phyloP scores from a whole-genome alignment of 2,329 filamentous ascomycete species.

The Fusarium dlaminii region DNA sequence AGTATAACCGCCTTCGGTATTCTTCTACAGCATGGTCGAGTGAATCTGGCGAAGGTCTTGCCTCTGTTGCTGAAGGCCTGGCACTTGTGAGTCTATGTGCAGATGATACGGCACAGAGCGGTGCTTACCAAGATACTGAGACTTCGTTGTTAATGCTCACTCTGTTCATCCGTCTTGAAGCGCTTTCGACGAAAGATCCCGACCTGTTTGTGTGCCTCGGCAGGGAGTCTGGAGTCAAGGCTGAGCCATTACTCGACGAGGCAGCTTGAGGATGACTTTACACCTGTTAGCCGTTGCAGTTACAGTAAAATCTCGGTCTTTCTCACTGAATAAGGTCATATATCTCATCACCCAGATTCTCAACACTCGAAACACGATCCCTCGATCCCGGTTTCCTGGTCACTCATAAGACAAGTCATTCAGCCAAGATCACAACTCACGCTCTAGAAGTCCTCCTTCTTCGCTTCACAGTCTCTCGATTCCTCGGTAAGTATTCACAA shows the following conservation, averaged over 20 bases:
- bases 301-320: fast-evolving
- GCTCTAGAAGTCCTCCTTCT: conserved; percentile 16
- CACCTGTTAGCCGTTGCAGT: fast-evolving
- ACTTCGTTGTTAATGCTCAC: background rate
- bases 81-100: background rate
- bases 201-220: background rate
- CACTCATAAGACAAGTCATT: background rate
- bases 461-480: conserved; percentile 18
- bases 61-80: background rate
- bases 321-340: conserved; percentile 16
- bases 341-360: conserved; percentile 1
- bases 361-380: background rate
- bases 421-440: background rate
- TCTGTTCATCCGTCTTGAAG: background rate
- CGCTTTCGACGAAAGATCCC: background rate
- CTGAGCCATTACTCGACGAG: conserved; percentile 11
- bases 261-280: background rate
- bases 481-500: conserved; percentile 25
- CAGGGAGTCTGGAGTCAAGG: conserved; percentile 10
- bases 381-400: background rate
- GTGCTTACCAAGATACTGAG: background rate
- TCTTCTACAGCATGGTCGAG: conserved; percentile 21
- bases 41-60: conserved; percentile 1
- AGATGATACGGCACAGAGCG: too few species aligned
- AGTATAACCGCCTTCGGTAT: conserved; percentile 29